phyloP scores from a whole-genome alignment of 305 asterid genomes.

The Salvia sclarea region DNA sequence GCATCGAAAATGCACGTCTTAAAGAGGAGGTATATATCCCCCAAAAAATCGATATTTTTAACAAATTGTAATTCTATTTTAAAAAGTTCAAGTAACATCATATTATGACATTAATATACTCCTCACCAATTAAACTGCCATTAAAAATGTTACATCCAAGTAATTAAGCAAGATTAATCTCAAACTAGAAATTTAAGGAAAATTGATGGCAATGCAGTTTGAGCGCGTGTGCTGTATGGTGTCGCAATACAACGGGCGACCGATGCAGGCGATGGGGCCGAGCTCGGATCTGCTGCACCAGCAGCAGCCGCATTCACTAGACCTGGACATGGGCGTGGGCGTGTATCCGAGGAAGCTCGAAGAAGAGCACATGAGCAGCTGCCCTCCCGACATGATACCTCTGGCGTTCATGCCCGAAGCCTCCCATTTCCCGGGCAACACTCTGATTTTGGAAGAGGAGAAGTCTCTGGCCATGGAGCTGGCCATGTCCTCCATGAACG shows the following conservation, averaged over 20 bases:
- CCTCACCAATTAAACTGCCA: not conserved
- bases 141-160: not conserved
- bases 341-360: constrained; percentile 56
- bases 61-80: too few relatives aligned
- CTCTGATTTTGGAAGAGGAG: constrained; percentile 70
- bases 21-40: constrained; percentile 97
- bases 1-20: constrained; percentile 88
- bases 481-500: constrained; percentile 64
- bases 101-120: too few relatives aligned
- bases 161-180: not conserved
- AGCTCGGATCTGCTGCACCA: constrained; percentile 29
- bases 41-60: too few relatives aligned
- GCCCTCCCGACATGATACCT: constrained; percentile 48
- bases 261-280: constrained; percentile 50
- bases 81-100: too few relatives aligned
- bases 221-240: constrained; percentile 67
- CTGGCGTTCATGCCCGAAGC: constrained; percentile 58
- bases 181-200: too few relatives aligned
- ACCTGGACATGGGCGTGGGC: constrained; percentile 60
- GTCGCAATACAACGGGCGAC: constrained; percentile 64
- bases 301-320: constrained; percentile 45
- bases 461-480: constrained; percentile 63
- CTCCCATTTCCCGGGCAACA: constrained; percentile 47
- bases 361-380: constrained; percentile 39
- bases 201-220: constrained; percentile 41